Evolutionary conservation across 768 basidiomycete species (phyloP).

Genomic region (Coprinopsis marcescibilis): DNA sequence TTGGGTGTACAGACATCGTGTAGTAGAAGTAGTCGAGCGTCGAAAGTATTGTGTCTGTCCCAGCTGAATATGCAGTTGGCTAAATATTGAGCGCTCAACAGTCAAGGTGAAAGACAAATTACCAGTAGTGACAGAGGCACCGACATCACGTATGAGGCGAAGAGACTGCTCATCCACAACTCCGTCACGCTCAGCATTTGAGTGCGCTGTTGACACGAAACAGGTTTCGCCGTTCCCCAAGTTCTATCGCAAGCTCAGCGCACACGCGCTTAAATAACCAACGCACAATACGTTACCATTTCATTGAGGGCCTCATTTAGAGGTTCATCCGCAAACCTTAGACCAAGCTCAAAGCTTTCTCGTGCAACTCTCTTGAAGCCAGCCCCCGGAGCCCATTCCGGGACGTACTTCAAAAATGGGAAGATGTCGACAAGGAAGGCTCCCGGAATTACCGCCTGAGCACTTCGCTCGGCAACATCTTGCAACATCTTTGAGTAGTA

Average conservation of each 20-base stretch:
- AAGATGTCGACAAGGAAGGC: conserved; percentile 40
- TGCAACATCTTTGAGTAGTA: too few species aligned
- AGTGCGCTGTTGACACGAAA: background rate
- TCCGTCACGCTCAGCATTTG: background rate
- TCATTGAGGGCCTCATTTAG: conserved; percentile 33
- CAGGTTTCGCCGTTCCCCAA: too few species aligned
- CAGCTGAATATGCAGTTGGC: background rate
- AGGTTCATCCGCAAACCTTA: too few species aligned
- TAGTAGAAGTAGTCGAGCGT: conserved; percentile 12
- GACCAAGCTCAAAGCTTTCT: conserved; percentile 31
- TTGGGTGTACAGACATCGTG: conserved; percentile 33
- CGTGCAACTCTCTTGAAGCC: conserved; percentile 49
- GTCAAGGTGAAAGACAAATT: conserved; percentile 30
- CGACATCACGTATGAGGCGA: too few species aligned
- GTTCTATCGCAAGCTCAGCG: too few species aligned
- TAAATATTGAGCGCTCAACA: conserved; percentile 4
- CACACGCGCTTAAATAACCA: background rate
- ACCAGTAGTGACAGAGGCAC: conserved; percentile 27
- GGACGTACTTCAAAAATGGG: conserved; percentile 38
- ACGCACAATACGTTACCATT: conserved; percentile 4
- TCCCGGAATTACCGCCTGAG: conserved; percentile 33
- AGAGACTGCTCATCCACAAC: background rate
- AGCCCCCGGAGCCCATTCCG: conserved; percentile 55
- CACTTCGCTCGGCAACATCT: conserved; percentile 28
- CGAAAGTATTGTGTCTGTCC: conserved; percentile 9